Conservation (phyloP, 345 rosid species). For the Heritiera littoralis region DNA sequence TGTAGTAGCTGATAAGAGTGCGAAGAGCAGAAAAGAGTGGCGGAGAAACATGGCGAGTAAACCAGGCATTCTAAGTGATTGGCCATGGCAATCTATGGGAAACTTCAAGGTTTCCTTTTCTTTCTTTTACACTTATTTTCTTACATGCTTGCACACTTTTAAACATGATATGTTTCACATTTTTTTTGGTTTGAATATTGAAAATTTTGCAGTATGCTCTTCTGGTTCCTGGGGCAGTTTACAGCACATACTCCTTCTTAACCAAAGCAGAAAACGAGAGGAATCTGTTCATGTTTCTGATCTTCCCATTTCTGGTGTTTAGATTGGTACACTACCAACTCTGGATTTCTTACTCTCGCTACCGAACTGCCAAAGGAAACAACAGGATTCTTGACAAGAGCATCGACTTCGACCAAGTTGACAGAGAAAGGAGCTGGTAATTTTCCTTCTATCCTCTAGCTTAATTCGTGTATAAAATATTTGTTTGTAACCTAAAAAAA, state of each 20-base stretch:
- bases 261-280: conserved; percentile 34
- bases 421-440: conserved; percentile 58
- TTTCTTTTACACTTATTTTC: not conserved
- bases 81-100: conserved; percentile 67
- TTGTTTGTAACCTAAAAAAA: no score
- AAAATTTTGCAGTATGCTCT: conserved; percentile 38
- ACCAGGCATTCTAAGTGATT: conserved; percentile 62
- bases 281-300: conserved; percentile 39
- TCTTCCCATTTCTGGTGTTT: conserved; percentile 47
- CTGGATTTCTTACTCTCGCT: conserved; percentile 67
- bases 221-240: conserved; percentile 46
- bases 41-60: conserved; percentile 45
- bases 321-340: conserved; percentile 65
- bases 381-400: conserved; percentile 61
- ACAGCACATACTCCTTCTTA: conserved; percentile 37
- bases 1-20: not conserved
- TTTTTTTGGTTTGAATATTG: no score
- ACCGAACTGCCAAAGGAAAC: conserved; percentile 58
- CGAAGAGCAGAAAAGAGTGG: not conserved
- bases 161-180: no score
- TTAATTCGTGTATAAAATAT: no score
- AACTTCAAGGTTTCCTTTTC: conserved; percentile 44
- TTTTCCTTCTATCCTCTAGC: not conserved
- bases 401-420: conserved; percentile 77
- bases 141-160: no score